Evolutionary conservation across 345 rosid species (phyloP).

Genomic region (Eucalyptus pauciflora): DNA sequence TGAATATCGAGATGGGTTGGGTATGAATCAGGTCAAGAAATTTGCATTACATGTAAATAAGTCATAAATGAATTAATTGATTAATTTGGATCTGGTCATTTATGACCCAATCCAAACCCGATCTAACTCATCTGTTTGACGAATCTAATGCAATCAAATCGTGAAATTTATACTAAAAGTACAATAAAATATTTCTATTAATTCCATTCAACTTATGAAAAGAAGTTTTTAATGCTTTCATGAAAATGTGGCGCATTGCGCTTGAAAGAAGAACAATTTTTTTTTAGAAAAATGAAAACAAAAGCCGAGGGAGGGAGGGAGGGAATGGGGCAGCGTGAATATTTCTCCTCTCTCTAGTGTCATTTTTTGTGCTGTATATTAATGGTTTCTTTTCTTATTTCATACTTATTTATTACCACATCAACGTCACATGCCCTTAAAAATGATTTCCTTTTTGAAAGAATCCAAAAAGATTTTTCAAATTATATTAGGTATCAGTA

Average conservation of each 20-base stretch:
- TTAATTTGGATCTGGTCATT: not conserved
- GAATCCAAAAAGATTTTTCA: not conserved
- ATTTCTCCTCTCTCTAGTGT: not conserved
- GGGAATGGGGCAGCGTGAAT: not conserved
- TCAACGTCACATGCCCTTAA: not conserved
- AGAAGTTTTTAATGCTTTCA: not conserved
- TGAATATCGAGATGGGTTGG: accelerated
- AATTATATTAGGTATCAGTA: not conserved
- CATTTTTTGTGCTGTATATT: not conserved
- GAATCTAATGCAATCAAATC: not conserved
- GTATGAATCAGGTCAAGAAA: not conserved
- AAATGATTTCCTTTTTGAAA: too few relatives aligned
- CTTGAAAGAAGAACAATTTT: not conserved
- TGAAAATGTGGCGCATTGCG: not conserved
- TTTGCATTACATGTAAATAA: not conserved
- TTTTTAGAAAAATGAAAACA: too few relatives aligned
- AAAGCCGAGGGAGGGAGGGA: too few relatives aligned
- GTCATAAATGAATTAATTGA: not conserved
- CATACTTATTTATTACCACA: not conserved
- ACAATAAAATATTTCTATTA: too few relatives aligned
- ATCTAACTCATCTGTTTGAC: accelerated
- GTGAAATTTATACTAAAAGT: not conserved
- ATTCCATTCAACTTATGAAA: not conserved
- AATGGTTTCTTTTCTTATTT: not conserved
- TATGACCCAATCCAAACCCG: accelerated